Percentiles rank a stretch among this genome's conserved stretches.
phyloP scores from a whole-genome alignment of 768 basidiomycete species.

The Phylloporus sp. region DNA sequence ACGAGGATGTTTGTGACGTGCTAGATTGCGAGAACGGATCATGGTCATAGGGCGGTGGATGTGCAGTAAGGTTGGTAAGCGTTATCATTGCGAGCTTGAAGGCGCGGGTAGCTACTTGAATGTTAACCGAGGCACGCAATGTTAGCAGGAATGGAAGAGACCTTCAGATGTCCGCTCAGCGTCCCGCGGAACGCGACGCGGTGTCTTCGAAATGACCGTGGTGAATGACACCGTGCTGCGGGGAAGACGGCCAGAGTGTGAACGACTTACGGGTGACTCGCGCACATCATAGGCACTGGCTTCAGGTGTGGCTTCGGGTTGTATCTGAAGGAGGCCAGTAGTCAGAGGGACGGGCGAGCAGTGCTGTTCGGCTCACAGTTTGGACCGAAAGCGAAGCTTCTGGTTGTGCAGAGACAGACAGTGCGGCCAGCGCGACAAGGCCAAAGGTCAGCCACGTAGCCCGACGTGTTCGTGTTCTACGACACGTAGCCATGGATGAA shows the following conservation, averaged over 20 bases:
- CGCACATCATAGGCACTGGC: slow-evolving; percentile 1
- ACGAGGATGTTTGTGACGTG: slow-evolving; percentile 42
- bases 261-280: slow-evolving; percentile 14
- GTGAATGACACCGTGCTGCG: neutral
- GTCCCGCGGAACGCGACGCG: slow-evolving; percentile 16
- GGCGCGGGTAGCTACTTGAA: slow-evolving; percentile 55
- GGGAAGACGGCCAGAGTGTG: neutral
- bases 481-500: slow-evolving; percentile 19
- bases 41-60: slow-evolving; percentile 52
- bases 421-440: slow-evolving; percentile 47
- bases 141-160: slow-evolving; percentile 17
- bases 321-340: slow-evolving; percentile 8
- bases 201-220: slow-evolving; percentile 8
- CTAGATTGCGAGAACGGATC: slow-evolving; percentile 40
- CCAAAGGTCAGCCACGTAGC: slow-evolving; percentile 61
- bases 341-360: neutral
- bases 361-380: slow-evolving; percentile 10
- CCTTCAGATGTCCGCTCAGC: slow-evolving; percentile 52
- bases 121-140: neutral
- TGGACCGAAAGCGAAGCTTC: slow-evolving; percentile 12
- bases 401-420: slow-evolving; percentile 42
- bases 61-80: slow-evolving; percentile 59
- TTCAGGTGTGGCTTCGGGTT: slow-evolving; percentile 9
- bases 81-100: slow-evolving; percentile 74
- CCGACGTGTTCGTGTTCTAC: slow-evolving; percentile 32